Base-by-base conservation (phyloP, 83 land plant genomes). In the Larix sibirica region DNA sequence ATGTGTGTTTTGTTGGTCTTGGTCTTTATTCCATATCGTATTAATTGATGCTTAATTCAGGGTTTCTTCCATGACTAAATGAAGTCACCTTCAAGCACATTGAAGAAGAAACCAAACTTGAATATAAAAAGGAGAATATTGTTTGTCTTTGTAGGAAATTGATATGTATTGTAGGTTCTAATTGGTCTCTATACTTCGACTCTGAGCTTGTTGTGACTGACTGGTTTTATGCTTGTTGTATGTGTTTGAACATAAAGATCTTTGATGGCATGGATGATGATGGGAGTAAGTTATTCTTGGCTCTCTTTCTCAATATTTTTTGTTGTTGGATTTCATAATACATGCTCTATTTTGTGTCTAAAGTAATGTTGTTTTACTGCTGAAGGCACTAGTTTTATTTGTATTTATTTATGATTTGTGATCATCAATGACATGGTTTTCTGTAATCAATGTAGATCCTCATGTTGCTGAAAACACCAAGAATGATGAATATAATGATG, bases 251-350 rank as follows among this genome's bases (percentile, higher is more conserved):
- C 88, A 79, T 62, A 17, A 38, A 83, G 96, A 85, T 91, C 89
- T 94, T 94, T 83, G 94, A 91, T 68, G 90, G 90, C 54, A 94
- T 94, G 94, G 94, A 94, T 84, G 96, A 94, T 69, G 92, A 91
- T 85, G 93, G 91, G 90, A 90, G 96, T 94, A 80, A 94, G 96
- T 28, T 33, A 18, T 56, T 38, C 36, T 33, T 33, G 36, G 36
- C 36, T 33, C 18, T n/a, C 54, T 42, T 18, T 71, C 20, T 20
- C 0, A 13, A 18, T 71, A 21, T 44, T 44, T 73, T 13, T 47
- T 44, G 40, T 73, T 16, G 44, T 38, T 44, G 77, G 12, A 44
- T 73, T 38, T 40, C 54, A n/a, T n/a, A 21, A 1, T 70, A 18
- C 42, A 18, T 12, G 31, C 14, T 33, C 47, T 40, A 3, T n/a